Evolutionary conservation across 176 grass and related monocot genomes (phyloP).

Genomic region (Avena insularis): DNA sequence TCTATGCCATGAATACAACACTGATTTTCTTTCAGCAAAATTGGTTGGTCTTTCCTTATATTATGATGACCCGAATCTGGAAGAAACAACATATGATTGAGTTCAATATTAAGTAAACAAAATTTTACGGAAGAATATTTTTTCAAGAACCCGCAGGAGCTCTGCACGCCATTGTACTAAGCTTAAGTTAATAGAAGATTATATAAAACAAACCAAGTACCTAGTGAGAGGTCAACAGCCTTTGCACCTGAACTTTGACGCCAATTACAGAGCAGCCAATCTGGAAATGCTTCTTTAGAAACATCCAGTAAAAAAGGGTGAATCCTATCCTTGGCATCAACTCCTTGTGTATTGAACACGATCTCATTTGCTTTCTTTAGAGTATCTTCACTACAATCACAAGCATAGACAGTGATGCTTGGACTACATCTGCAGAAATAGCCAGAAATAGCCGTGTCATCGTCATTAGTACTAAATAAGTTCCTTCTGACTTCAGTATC

Average conservation of each 20-base stretch:
- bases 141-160: too few species aligned
- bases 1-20: slow-evolving; percentile 82
- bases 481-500: neutral
- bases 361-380: slow-evolving; percentile 80
- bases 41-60: slow-evolving; percentile 31
- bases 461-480: slow-evolving; percentile 29
- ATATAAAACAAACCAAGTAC: slow-evolving; percentile 31
- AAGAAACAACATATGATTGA: slow-evolving; percentile 24
- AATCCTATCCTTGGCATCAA: slow-evolving; percentile 60
- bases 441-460: neutral
- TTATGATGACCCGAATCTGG: slow-evolving; percentile 55
- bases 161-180: too few species aligned
- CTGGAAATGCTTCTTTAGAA: slow-evolving; percentile 66
- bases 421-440: slow-evolving; percentile 71
- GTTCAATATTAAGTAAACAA: slow-evolving; percentile 15
- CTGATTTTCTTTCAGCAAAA: slow-evolving; percentile 47
- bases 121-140: slow-evolving; percentile 1
- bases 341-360: slow-evolving; percentile 49
- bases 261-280: slow-evolving; percentile 79
- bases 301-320: slow-evolving; percentile 78
- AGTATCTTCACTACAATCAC: slow-evolving; percentile 96
- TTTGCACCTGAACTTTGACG: slow-evolving; percentile 63
- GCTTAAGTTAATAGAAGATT: slow-evolving; percentile 20
- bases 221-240: slow-evolving; percentile 33
- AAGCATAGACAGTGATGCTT: slow-evolving; percentile 76